A percentile compares a stretch with the other conserved stretches of the same genome.
Evolutionary conservation across 1,139 yeast species (phyloP).

Genomic region (Scheffersomyces lignicola): DNA sequence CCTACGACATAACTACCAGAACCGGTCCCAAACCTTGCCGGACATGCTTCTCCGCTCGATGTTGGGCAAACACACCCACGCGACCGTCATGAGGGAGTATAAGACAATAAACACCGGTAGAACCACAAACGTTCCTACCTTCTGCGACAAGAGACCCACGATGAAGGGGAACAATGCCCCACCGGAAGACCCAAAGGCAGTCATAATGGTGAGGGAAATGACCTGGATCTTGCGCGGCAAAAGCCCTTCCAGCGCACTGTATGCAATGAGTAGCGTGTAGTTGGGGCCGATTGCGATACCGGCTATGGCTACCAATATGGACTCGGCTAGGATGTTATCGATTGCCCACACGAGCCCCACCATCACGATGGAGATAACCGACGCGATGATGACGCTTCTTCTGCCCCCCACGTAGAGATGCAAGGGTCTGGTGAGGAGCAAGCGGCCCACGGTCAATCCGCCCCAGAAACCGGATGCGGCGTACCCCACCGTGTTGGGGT

Average conservation of each 20-base stretch:
- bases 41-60: constrained; percentile 22
- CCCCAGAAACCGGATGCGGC: constrained; percentile 75
- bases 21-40: constrained; percentile 22
- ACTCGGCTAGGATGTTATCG: constrained; percentile 40
- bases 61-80: constrained; percentile 52
- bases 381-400: constrained; percentile 41
- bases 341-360: constrained; percentile 50
- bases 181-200: constrained; percentile 63
- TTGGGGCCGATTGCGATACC: constrained; percentile 57
- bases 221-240: constrained; percentile 57
- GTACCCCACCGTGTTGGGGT: constrained; percentile 50
- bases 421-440: constrained; percentile 43
- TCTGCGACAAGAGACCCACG: constrained; percentile 54
- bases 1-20: too few relatives aligned
- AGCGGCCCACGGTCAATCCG: constrained; percentile 64
- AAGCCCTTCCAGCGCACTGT: constrained; percentile 35
- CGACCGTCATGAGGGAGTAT: constrained; percentile 32
- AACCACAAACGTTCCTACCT: constrained; percentile 53
- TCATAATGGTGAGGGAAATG: constrained; percentile 51
- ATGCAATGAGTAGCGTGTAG: constrained; percentile 54
- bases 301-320: constrained; percentile 45
- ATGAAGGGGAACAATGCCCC: constrained; percentile 61
- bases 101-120: constrained; percentile 51
- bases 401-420: constrained; percentile 50
- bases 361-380: constrained; percentile 32